These are phyloP conservation scores for Wolfiporia cocos DNA, from an alignment of 1,284 basidiomycete species.

Conservation along the genomic window DNA sequence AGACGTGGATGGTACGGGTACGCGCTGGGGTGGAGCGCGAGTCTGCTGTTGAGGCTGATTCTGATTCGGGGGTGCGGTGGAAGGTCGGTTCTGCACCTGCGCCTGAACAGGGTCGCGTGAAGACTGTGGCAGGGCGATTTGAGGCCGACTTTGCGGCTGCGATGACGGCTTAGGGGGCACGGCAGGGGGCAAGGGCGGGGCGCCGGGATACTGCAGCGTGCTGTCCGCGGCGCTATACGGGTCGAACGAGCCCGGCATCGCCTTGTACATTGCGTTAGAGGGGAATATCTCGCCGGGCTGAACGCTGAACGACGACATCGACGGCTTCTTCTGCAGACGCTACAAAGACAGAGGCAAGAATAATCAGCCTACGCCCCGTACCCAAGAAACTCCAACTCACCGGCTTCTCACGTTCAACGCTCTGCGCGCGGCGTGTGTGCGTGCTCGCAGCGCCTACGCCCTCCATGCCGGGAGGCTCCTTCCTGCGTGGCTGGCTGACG, in stretches of 20 bases:
- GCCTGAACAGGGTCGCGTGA: too few relatives aligned
- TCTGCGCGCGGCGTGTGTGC: too few relatives aligned
- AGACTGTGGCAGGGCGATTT: too few relatives aligned
- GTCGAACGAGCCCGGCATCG: constrained; percentile 4
- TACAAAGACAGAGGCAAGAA: neutral
- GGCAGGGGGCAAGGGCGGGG: too few relatives aligned
- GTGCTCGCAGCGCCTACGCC: neutral
- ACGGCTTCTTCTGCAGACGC: neutral
- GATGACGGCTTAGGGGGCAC: too few relatives aligned
- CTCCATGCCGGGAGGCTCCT: neutral
- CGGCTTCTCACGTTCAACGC: too few relatives aligned
- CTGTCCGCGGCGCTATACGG: too few relatives aligned
- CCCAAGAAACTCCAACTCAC: too few relatives aligned
- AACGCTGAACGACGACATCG: constrained; percentile 15
- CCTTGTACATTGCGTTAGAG: constrained; percentile 9
- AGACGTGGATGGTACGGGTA: neutral
- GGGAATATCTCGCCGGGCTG: constrained; percentile 27
- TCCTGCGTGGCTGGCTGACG: constrained; percentile 9
- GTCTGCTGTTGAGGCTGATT: neutral
- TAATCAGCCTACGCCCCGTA: too few relatives aligned
- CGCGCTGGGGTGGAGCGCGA: neutral
- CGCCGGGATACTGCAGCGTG: too few relatives aligned
- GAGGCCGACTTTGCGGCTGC: too few relatives aligned
- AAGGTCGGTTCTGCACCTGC: neutral
- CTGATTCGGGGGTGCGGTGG: too few relatives aligned